Evolutionary conservation across 2,329 filamentous ascomycete genomes (phyloP).

Genomic region (Neofusicoccum parvum): DNA sequence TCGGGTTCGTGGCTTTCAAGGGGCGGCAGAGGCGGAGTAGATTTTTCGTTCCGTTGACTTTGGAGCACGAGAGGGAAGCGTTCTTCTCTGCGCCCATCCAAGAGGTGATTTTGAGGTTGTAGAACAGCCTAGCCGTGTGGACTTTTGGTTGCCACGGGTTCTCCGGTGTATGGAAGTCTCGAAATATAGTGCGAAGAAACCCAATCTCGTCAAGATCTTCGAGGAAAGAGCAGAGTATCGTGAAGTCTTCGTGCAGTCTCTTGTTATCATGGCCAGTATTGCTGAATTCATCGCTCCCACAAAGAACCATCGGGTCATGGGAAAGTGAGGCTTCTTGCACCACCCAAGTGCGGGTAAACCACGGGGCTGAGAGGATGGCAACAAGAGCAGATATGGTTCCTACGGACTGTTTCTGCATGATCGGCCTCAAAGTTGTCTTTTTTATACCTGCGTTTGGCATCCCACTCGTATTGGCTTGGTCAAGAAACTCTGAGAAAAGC

Average conservation of each 20-base stretch:
- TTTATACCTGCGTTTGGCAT: neutral
- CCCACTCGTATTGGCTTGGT: neutral
- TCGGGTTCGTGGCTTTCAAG: neutral
- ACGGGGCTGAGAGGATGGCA: neutral
- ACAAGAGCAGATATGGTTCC: neutral
- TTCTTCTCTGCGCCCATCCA: too few species aligned
- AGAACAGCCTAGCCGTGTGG: neutral
- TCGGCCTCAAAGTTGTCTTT: neutral
- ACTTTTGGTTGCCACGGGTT: neutral
- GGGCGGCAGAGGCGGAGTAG: neutral
- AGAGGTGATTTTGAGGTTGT: neutral
- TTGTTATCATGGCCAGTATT: too few species aligned
- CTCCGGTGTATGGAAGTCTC: neutral
- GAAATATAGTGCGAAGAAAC: neutral
- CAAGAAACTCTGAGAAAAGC: neutral
- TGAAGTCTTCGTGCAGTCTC: too few species aligned
- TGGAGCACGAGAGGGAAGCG: neutral
- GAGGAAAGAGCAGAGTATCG: neutral
- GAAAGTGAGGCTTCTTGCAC: neutral
- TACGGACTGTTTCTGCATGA: neutral
- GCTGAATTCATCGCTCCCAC: neutral
- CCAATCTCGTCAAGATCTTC: neutral
- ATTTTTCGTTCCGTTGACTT: neutral
- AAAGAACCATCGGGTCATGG: neutral
- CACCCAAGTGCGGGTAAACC: neutral